Evolutionary conservation across 768 basidiomycete species (phyloP).

Genomic region (Tubosaeta sp.): DNA sequence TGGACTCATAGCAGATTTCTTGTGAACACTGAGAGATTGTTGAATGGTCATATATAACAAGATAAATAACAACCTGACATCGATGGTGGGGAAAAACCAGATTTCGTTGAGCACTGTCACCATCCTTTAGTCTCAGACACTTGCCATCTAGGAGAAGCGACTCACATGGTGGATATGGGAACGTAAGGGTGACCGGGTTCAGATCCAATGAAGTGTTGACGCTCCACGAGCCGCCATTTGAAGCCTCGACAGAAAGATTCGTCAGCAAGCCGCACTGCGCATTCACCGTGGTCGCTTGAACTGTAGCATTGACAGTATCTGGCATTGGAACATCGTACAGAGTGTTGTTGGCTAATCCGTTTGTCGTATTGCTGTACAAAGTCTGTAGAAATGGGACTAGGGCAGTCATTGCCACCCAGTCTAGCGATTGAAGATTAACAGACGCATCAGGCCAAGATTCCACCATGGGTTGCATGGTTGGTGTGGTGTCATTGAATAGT

Average conservation of each 20-base stretch:
- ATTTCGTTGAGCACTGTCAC: background rate
- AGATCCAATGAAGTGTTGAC: background rate
- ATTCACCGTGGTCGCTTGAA: background rate
- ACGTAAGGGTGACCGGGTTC: background rate
- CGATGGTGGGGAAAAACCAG: background rate
- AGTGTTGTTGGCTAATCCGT: background rate
- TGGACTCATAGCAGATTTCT: background rate
- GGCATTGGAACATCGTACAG: background rate
- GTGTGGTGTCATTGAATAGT: background rate
- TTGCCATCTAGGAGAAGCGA: background rate
- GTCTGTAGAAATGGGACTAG: background rate
- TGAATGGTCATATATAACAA: background rate
- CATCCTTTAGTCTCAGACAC: background rate
- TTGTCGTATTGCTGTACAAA: too few species aligned
- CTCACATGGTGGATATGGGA: background rate
- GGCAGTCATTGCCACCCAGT: background rate
- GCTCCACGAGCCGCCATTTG: background rate
- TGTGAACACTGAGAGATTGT: background rate
- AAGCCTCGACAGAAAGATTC: background rate
- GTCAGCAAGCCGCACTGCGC: background rate
- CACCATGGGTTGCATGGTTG: background rate
- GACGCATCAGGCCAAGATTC: background rate
- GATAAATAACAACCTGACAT: background rate
- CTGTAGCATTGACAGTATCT: background rate
- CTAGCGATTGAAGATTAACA: background rate